phyloP scores from a whole-genome alignment of 202 grass and related monocot species.

The Saccharum hybrid region DNA sequence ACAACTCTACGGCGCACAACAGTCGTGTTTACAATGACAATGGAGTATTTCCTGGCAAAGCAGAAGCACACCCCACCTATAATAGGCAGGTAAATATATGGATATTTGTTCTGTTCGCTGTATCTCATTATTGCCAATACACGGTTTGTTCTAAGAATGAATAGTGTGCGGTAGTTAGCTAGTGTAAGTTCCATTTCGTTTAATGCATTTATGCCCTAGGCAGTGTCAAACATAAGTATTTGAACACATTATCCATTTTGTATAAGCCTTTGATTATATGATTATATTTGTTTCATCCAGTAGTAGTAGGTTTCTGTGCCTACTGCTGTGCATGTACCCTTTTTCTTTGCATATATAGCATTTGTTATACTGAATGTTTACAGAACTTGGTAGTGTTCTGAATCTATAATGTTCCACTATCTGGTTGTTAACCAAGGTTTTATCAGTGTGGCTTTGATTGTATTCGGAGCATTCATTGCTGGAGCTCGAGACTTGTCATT shows the following conservation, averaged over 20 bases:
- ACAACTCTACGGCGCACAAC: slow-evolving; percentile 91
- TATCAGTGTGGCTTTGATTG: slow-evolving; percentile 94
- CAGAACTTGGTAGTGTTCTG: slow-evolving; percentile 17
- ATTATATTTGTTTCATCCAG: not conserved
- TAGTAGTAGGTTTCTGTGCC: slow-evolving; percentile 23
- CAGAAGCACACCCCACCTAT: slow-evolving; percentile 85
- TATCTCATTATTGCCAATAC: slow-evolving; percentile 20
- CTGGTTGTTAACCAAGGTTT: slow-evolving; percentile 54
- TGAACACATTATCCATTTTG: not conserved
- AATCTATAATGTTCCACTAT: slow-evolving; percentile 42
- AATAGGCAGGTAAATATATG: slow-evolving; percentile 79
- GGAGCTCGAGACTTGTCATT: slow-evolving; percentile 45
- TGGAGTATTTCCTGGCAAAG: slow-evolving; percentile 88
- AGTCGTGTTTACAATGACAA: slow-evolving; percentile 94
- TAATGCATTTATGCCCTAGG: not conserved
- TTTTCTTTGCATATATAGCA: not conserved
- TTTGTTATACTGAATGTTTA: slow-evolving; percentile 29
- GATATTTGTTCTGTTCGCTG: slow-evolving; percentile 4
- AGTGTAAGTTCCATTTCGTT: not conserved
- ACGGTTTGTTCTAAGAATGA: not conserved
- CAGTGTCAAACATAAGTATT: not conserved
- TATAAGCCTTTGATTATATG: not conserved
- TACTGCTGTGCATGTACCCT: slow-evolving; percentile 5
- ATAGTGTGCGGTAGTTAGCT: not conserved
- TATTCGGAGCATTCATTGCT: slow-evolving; percentile 95